Evolutionary conservation across 768 basidiomycete species (phyloP).

Genomic region (Trametes maxima): DNA sequence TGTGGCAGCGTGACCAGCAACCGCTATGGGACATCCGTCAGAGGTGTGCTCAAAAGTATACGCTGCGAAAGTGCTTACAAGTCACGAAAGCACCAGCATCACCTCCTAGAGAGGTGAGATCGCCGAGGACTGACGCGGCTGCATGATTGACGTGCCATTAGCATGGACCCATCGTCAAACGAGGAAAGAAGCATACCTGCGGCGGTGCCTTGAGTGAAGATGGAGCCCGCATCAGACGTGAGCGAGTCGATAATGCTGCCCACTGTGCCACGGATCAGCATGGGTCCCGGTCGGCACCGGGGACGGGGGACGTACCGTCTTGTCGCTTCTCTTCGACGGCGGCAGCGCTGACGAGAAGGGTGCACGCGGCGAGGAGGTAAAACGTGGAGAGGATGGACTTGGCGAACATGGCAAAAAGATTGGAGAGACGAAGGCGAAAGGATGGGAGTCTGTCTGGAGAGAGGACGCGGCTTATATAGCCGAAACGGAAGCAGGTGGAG

Average conservation of each 20-base stretch:
- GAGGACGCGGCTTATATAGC: background rate
- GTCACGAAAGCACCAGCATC: constrained; percentile 35
- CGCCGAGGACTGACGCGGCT: constrained; percentile 29
- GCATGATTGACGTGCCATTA: background rate
- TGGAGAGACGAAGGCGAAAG: constrained; percentile 8
- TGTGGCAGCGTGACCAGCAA: constrained; percentile 54
- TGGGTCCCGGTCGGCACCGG: constrained; percentile 28
- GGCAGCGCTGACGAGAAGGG: constrained; percentile 35
- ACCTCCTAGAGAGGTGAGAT: constrained; percentile 35
- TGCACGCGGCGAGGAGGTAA: constrained; percentile 25
- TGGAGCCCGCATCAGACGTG: constrained; percentile 9
- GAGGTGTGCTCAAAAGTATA: background rate
- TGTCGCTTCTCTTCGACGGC: constrained; percentile 33
- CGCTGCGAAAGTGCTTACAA: constrained; percentile 26
- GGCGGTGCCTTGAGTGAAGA: background rate
- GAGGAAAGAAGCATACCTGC: background rate
- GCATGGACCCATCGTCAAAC: background rate
- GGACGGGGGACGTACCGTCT: too few relatives aligned
- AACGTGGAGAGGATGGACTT: constrained; percentile 34
- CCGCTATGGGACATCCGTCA: constrained; percentile 40
- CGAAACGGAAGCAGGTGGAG: too few relatives aligned
- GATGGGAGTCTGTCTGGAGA: background rate
- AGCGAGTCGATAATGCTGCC: constrained; percentile 5
- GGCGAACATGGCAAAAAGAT: constrained; percentile 38
- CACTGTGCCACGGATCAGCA: background rate